phyloP scores from a whole-genome alignment of 1,284 basidiomycete species.

The Apiotrichum mycotoxinovorans region DNA sequence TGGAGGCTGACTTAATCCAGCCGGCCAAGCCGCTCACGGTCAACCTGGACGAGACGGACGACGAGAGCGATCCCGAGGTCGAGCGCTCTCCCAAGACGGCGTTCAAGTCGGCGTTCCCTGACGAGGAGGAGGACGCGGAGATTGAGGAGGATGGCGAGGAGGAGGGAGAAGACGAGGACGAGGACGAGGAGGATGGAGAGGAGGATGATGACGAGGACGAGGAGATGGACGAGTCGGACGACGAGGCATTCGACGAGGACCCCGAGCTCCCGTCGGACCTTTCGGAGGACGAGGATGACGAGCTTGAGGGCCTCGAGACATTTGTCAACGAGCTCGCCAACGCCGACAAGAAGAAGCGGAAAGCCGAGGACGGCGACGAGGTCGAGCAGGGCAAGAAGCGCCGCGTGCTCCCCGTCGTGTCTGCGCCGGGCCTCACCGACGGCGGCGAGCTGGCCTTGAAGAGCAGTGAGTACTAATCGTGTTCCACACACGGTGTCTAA shows the following conservation, averaged over 20 bases:
- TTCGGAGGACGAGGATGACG: constrained; percentile 56
- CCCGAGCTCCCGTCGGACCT: constrained; percentile 57
- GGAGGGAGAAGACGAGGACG: constrained; percentile 53
- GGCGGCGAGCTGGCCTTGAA: constrained; percentile 39
- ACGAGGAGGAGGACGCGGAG: constrained; percentile 28
- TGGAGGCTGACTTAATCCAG: constrained; percentile 14
- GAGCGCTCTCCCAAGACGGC: constrained; percentile 62
- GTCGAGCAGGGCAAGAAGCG: constrained; percentile 55
- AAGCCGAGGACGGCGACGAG: constrained; percentile 62
- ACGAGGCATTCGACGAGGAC: constrained; percentile 53
- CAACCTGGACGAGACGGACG: constrained; percentile 42
- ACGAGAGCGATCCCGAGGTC: constrained; percentile 53
- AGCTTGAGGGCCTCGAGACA: constrained; percentile 63
- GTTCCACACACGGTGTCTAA: constrained; percentile 6
- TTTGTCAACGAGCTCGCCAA: constrained; percentile 70
- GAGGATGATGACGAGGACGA: constrained; percentile 49
- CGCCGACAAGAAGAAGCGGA: constrained; percentile 65
- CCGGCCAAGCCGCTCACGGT: constrained; percentile 37
- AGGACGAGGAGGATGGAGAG: too few relatives aligned
- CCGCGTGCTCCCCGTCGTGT: constrained; percentile 47
- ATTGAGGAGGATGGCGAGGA: constrained; percentile 45
- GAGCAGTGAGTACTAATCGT: constrained; percentile 31
- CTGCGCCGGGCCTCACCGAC: constrained; percentile 38
- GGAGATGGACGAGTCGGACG: constrained; percentile 34
- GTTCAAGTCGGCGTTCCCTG: constrained; percentile 23